Conservation (phyloP, 2,329 filamentous ascomycete genomes). For the Penicillium sp. region DNA sequence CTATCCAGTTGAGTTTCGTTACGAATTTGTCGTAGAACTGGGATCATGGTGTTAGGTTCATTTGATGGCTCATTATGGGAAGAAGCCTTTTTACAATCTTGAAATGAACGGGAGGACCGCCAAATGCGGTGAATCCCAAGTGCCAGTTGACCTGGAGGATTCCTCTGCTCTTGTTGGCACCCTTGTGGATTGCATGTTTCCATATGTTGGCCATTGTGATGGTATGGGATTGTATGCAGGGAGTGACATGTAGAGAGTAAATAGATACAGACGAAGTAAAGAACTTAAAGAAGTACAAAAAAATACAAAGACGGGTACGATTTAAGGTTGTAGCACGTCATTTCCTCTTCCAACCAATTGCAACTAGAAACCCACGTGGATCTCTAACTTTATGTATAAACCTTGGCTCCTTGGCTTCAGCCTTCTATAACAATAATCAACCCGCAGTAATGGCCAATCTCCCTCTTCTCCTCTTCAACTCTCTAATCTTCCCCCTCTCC, state of each 20-base stretch:
- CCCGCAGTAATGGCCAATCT: conserved; percentile 32
- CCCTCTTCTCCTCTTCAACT: not conserved
- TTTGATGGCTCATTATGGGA: not conserved
- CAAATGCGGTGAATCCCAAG: not conserved
- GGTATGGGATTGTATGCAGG: too few relatives aligned
- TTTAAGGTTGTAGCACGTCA: too few relatives aligned
- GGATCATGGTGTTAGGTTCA: not conserved
- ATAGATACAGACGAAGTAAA: too few relatives aligned
- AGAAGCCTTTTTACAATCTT: not conserved
- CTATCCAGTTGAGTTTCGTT: not conserved
- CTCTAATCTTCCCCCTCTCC: conserved; percentile 6
- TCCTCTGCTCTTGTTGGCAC: not conserved
- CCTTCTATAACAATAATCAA: conserved; percentile 16
- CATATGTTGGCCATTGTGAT: not conserved
- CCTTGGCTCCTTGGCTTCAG: too few relatives aligned
- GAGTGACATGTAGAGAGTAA: too few relatives aligned
- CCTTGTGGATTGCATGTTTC: not conserved
- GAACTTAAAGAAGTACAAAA: too few relatives aligned
- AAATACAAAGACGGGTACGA: too few relatives aligned
- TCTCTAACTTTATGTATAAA: too few relatives aligned
- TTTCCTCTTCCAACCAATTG: too few relatives aligned
- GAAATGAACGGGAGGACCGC: not conserved
- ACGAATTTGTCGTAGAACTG: not conserved
- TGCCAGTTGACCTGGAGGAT: not conserved
- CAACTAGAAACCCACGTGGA: too few relatives aligned